Evolutionary conservation across 345 rosid genomes (phyloP).

Genomic region (Eucalyptus erythrocorys): DNA sequence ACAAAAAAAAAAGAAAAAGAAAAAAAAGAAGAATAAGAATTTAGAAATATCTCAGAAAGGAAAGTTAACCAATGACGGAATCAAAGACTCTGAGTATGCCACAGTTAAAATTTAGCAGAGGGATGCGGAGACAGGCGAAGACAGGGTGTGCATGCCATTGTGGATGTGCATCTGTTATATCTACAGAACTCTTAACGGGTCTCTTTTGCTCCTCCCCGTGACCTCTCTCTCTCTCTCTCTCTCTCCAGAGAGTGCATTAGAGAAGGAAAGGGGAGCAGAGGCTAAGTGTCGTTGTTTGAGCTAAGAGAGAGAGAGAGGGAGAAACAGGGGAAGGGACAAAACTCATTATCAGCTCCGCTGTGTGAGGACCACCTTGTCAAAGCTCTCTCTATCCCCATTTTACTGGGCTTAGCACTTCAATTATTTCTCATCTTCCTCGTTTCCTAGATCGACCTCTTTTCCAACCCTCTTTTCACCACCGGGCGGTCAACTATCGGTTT

Average conservation of each 20-base stretch:
- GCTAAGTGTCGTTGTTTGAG: neutral
- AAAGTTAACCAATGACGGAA: slow-evolving; percentile 5
- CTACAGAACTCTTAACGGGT: neutral
- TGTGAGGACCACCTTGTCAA: neutral
- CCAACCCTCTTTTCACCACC: neutral
- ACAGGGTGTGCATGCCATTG: neutral
- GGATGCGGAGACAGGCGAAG: neutral
- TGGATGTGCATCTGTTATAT: neutral
- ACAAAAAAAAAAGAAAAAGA: neutral
- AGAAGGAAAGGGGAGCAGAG: neutral
- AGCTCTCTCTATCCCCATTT: neutral
- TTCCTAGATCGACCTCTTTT: neutral
- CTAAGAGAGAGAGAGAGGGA: neutral
- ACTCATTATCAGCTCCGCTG: neutral
- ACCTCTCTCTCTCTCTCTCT: neutral
- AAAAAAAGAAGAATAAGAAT: neutral
- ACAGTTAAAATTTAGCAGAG: neutral
- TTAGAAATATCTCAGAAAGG: slow-evolving; percentile 2
- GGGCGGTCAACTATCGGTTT: neutral
- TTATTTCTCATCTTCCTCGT: neutral
- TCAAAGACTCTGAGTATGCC: neutral
- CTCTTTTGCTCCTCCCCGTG: neutral
- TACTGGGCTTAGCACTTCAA: neutral
- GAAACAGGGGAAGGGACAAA: slow-evolving; percentile 40
- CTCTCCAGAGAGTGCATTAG: neutral